Evolutionary conservation across 2,329 filamentous ascomycete species (phyloP).

Genomic region (Dothistroma septosporum): DNA sequence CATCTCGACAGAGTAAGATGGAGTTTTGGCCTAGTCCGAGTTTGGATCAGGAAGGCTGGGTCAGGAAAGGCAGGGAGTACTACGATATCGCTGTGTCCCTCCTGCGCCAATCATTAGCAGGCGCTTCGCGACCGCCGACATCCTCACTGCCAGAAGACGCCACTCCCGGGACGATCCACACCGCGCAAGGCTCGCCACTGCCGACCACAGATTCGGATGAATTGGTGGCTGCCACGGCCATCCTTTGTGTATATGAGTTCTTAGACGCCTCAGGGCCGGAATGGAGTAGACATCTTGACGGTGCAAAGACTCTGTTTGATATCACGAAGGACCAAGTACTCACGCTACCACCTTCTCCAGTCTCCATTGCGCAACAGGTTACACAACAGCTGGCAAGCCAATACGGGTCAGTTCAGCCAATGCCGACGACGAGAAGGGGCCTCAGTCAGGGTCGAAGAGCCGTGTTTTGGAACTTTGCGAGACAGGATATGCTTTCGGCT

Average conservation of each 20-base stretch:
- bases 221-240: constrained; percentile 61
- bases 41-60: constrained; percentile 46
- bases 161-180: constrained; percentile 20
- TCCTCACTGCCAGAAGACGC: constrained; percentile 27
- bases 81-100: constrained; percentile 48
- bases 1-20: constrained; percentile 35
- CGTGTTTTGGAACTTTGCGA: constrained; percentile 64
- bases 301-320: constrained; percentile 60
- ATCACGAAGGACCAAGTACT: constrained; percentile 50
- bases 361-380: constrained; percentile 23
- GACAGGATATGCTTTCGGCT: constrained; percentile 62
- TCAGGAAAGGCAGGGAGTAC: constrained; percentile 56
- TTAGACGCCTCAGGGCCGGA: constrained; percentile 60
- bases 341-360: constrained; percentile 41
- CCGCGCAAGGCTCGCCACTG: constrained; percentile 22
- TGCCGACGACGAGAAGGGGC: constrained; percentile 19
- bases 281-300: constrained; percentile 62
- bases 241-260: constrained; percentile 64
- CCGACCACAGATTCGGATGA: constrained; percentile 53
- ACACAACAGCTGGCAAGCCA: constrained; percentile 17
- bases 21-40: constrained; percentile 45
- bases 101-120: constrained; percentile 31
- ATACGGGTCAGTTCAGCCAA: constrained; percentile 1
- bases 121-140: constrained; percentile 25
- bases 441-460: constrained; percentile 55